Evolutionary conservation across 2,329 filamentous ascomycete genomes (phyloP), one percentile per base, ranked within the genome.

Genomic region (Cercospora zeina): DNA sequence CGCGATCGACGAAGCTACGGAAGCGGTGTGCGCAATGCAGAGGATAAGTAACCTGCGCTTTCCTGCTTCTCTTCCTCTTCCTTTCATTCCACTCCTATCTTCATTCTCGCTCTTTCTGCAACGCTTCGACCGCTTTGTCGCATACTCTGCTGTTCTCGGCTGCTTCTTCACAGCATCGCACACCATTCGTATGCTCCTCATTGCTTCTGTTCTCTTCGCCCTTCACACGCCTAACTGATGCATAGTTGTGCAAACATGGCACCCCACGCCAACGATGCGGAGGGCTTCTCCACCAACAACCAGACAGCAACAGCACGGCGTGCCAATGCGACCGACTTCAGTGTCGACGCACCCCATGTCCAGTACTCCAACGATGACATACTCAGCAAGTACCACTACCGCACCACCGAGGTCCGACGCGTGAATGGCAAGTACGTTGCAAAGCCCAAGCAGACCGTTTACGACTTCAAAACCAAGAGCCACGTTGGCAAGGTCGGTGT

Each of bases 381-480:
- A 83, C 88, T 85, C 76, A 96, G 90, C 80, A 93, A 90, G 81
- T 99, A 97, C 82, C 91, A 89, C 70, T 99, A 99, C 81, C 91
- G 93, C 77, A 97, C 95, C 73, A 97, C 95, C 62, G 86, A 86
- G 71, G 88, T 99, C 73, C 84, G 85, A 69, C 84, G 86, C 74
- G 83, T 85, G 72, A 83, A 82, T 70, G 93, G 92, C 76, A 89
- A 89, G 78, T 88, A 89, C 77, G 85, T 93, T 63, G 95, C 92
- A 64, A 88, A 86, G 65, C 95, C 95, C 73, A 90, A 90, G 79
- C 89, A 96, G 80, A 95, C 90, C 66, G 81, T 88, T 70, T 99
- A 97, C 78, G 89, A 97, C 83, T 97, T 99, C 89, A 96, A 96
- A 85, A 90, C 95, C 74, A 89, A 96, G 76, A 91, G 93, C 77